phyloP scores from a whole-genome alignment of 2,329 filamentous ascomycete species.

The Sporothrix luriei region DNA sequence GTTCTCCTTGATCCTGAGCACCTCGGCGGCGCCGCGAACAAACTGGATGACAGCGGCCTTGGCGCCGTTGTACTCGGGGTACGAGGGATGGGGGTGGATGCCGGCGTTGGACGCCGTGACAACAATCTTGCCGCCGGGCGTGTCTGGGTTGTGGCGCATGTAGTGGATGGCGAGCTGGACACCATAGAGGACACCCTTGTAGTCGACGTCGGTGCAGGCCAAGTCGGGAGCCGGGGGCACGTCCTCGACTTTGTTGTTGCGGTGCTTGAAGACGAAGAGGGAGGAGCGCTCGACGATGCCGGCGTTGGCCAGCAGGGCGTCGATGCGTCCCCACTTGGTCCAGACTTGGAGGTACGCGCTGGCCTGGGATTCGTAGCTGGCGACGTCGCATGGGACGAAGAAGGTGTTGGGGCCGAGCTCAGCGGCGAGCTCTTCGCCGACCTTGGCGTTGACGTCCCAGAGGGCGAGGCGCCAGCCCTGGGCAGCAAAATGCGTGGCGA shows the following conservation, averaged over 20 bases:
- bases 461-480: constrained; percentile 30
- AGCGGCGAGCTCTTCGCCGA: constrained; percentile 27
- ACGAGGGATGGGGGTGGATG: constrained; percentile 49
- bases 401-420: constrained; percentile 38
- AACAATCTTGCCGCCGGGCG: constrained; percentile 30
- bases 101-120: constrained; percentile 42
- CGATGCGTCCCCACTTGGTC: constrained; percentile 50
- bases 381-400: constrained; percentile 52
- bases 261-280: constrained; percentile 45
- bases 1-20: constrained; percentile 51
- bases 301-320: constrained; percentile 54
- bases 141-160: constrained; percentile 52
- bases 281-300: constrained; percentile 53
- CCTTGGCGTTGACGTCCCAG: constrained; percentile 30
- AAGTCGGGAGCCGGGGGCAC: constrained; percentile 47
- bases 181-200: constrained; percentile 56
- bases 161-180: constrained; percentile 55
- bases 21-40: constrained; percentile 45
- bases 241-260: constrained; percentile 26
- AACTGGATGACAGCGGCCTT: constrained; percentile 53
- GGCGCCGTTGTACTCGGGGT: constrained; percentile 55
- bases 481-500: constrained; percentile 42
- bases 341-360: constrained; percentile 49
- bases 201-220: constrained; percentile 52
- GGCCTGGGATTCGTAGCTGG: constrained; percentile 51